Conservation (phyloP, 202 grass and related monocot species). For the Musa balbisiana region DNA sequence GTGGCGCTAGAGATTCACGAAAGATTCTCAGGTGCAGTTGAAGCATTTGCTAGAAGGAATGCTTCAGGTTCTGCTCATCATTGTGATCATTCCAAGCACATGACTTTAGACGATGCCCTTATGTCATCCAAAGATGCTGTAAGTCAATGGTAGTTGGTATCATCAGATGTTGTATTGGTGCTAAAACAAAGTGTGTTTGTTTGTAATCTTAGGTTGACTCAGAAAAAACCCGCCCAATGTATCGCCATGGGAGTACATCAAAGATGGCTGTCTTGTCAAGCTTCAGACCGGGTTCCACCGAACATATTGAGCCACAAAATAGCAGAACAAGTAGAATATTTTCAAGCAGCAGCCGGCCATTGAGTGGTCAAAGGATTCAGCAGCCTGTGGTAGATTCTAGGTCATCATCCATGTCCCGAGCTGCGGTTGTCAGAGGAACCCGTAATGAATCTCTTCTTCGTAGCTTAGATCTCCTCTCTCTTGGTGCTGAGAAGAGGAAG, state of each 20-base stretch:
- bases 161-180: not conserved
- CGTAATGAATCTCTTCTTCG: constrained; percentile 42
- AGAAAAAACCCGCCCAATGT: constrained; percentile 40
- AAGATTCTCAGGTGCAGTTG: constrained; percentile 48
- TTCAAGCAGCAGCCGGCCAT: constrained; percentile 16
- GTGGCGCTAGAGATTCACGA: constrained; percentile 60
- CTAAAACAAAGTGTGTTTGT: not conserved
- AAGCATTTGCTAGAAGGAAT: constrained; percentile 58
- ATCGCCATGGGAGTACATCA: constrained; percentile 62
- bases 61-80: constrained; percentile 39
- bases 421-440: constrained; percentile 25
- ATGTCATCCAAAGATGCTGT: constrained; percentile 22
- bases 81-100: constrained; percentile 56
- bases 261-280: constrained; percentile 71
- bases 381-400: constrained; percentile 17
- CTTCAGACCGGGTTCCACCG: constrained; percentile 56
- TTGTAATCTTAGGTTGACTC: constrained; percentile 24
- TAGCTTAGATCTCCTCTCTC: constrained; percentile 75
- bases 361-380: not conserved
- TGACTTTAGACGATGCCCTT: constrained; percentile 48
- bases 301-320: constrained; percentile 45
- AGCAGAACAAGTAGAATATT: constrained; percentile 11
- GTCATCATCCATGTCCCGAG: constrained; percentile 15
- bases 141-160: not conserved
- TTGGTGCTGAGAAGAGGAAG: constrained; percentile 36